Evolutionary conservation across 2,329 filamentous ascomycete species (phyloP), one percentile per base, ranked within the genome.

Genomic region (Pseudophaeomoniella oleicola): DNA sequence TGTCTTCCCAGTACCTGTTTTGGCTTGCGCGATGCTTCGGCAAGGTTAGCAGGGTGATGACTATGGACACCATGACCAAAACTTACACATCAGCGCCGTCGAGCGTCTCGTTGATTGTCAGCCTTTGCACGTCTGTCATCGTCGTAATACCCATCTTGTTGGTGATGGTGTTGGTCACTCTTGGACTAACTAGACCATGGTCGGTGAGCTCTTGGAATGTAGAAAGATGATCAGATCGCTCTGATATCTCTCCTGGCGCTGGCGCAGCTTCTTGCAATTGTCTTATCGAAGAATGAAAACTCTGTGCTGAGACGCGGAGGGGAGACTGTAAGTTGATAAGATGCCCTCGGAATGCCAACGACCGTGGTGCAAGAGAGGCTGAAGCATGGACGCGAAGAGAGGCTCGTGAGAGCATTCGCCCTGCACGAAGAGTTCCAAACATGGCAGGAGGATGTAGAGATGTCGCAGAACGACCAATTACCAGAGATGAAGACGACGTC

Each of bases 1-100:
- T 0, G 90, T 98, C 64, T 98, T 98, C 54, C 90, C 90, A 3
- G 90, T 96, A 54, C 90, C 90, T 5, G 90, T 98, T 62, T 84
- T 94, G 41, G 90, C 90, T 64, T 96, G 90, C 33, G 88, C 90
- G 46, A 96, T 70, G 48, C 81, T 84, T 50, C 15, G 5, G 15
- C 37, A 55, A 52, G 50, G 43, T 42, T 31, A 19, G 37, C 27
- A 22, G 30, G 15, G 31, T 31, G n/a, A 33, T 10, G 12, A 35
- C 22, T 27, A 4, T 39, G 34, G 10, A 45, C 19, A 37, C 9
- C 30, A 19, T 39, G 30, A 17, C 18, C 30, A 37, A 16, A 22
- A 62, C 81, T 64, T 70, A 88, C 82, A 34, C 18, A 18, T 94
- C 88, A 41, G 68, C 72, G 15, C 90, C 87, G 46, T 76, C 74